These are phyloP conservation scores for Edaphochlamys debaryana DNA, from an alignment of 139 green algal genomes.

Conservation along the genomic window DNA sequence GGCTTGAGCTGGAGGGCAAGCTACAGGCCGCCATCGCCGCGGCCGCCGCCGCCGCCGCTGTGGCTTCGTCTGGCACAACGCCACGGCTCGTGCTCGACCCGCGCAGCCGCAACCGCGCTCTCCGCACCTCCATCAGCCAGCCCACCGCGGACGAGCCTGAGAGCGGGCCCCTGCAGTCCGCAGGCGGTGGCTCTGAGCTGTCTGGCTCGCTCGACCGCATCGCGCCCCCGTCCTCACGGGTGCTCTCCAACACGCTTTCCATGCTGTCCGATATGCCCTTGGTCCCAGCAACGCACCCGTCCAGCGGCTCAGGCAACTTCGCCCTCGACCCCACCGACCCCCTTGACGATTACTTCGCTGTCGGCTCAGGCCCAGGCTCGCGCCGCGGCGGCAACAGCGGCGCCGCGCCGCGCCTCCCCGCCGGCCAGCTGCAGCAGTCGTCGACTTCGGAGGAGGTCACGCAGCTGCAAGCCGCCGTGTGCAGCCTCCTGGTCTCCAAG, in stretches of 20 bases:
- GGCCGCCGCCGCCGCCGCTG: not conserved
- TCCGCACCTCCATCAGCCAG: too few species aligned
- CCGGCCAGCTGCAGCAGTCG: too few species aligned
- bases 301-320: not conserved
- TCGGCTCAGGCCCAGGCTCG: not conserved
- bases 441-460: not conserved
- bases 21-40: not conserved
- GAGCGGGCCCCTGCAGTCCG: too few species aligned
- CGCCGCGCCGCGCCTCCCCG: too few species aligned
- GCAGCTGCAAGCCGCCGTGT: slow-evolving; percentile 22
- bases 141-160: too few species aligned
- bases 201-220: not conserved
- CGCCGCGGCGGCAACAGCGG: too few species aligned
- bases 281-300: not conserved
- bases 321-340: slow-evolving; percentile 13
- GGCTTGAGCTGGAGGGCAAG: not conserved
- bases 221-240: not conserved
- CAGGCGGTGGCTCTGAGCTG: too few species aligned
- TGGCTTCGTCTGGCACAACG: not conserved
- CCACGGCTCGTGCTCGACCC: not conserved
- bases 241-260: not conserved
- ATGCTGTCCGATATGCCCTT: not conserved
- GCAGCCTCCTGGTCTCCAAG: slow-evolving; percentile 23
- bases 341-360: not conserved
- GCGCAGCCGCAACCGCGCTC: too few species aligned